Base-by-base conservation (phyloP, 305 asterid genomes). In the Fraxinus albicans region DNA sequence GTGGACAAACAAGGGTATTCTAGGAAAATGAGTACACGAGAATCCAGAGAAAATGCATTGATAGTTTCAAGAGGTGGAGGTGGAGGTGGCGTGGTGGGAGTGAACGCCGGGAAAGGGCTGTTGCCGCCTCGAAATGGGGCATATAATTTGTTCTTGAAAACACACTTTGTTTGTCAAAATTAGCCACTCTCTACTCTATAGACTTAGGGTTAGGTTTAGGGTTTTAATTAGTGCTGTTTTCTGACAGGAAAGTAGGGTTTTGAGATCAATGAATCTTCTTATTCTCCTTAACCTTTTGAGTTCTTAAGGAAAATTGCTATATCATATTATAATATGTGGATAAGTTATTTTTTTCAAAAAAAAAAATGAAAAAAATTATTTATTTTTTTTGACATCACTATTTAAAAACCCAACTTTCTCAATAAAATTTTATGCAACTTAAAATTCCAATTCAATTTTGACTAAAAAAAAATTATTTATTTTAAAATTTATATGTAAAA, bases 121-220 rank as follows among this genome's bases (percentile, higher is more conserved):
- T 87, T 87, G 91, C 87, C 89, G 83, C 91, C 91, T 88, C 89
- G 91, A 88, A 81, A 83, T 79, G 85, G 84, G 77, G 82, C 84
- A 82, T 63, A 21, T 65, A 21, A 17, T 65, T 65, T 38, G 15
- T 65, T 65, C 3, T 65, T 50, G 19, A 15, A 50, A 50, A 4
- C 19, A 47, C 60, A 15, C 21, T 47, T 47, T 50, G 60, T 15
- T 50, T 50, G 60, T 50, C 60, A 50, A 50, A 50, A 50, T 50
- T 50, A 50, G 21, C n/a, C 60, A 17, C 7, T 50, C 60, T 50
- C 58, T 47, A 47, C n/a, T 47, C 58, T 13, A 47, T 47, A 13
- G 0, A 47, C 17, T 47, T 50, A 50, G 60, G 58, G 60, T 50
- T 50, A 50, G 60, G 60, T 19, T 50, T 15, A 21, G 29, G 69